A percentile compares a stretch with the other conserved stretches of the same genome.
Evolutionary conservation across 1,139 yeast genomes (phyloP).

Genomic region (Hemisphaericaspora xylofermentans): DNA sequence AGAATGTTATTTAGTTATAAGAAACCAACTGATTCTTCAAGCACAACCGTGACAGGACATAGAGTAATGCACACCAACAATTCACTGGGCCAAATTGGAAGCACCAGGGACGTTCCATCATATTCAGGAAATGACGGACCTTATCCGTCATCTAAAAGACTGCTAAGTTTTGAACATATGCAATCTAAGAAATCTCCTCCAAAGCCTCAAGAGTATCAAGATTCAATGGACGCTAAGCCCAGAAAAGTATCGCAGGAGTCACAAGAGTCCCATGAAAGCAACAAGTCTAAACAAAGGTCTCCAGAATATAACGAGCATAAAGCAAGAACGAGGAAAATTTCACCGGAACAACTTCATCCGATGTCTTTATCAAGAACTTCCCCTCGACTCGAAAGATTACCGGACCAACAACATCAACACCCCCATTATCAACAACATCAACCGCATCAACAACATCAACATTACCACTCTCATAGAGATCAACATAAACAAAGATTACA

Average conservation of each 20-base stretch:
- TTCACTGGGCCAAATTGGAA: slow-evolving; percentile 1
- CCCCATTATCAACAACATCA: slow-evolving; percentile 2
- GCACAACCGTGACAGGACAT: slow-evolving; percentile 5
- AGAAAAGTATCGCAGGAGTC: slow-evolving; percentile 2
- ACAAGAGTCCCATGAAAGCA: background rate
- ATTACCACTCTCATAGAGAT: slow-evolving; percentile 1
- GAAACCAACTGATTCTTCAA: slow-evolving; percentile 13
- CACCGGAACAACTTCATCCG: background rate
- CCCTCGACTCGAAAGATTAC: slow-evolving; percentile 3
- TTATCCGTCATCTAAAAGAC: slow-evolving; percentile 9
- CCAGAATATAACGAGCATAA: background rate
- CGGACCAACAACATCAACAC: slow-evolving; percentile 4
- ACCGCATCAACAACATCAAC: background rate
- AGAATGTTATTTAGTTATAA: slow-evolving; percentile 35
- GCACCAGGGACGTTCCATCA: too few species aligned
- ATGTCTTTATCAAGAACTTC: background rate
- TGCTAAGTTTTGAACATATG: slow-evolving; percentile 8
- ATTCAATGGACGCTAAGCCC: slow-evolving; percentile 1
- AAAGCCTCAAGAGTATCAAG: slow-evolving; percentile 2
- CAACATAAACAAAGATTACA: slow-evolving; percentile 3
- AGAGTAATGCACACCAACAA: slow-evolving; percentile 4
- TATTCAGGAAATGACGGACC: too few species aligned
- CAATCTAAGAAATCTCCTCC: slow-evolving; percentile 3
- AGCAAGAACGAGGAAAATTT: background rate
- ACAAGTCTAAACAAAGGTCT: background rate